Evolutionary conservation across 306 rosid genomes (phyloP).

Genomic region (Arachis hypogaea): DNA sequence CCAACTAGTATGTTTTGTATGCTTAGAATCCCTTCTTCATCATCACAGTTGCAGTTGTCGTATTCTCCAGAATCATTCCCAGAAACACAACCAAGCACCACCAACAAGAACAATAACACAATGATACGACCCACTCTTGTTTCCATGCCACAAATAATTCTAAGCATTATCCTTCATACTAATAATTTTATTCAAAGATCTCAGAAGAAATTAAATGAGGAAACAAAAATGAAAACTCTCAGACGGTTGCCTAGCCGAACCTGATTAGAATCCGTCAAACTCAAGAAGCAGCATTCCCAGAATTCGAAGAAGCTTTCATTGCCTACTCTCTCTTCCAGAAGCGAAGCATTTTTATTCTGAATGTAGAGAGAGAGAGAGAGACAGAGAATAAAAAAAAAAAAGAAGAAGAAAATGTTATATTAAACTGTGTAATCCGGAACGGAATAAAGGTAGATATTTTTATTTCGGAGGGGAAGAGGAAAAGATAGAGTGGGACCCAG

Average conservation of each 20-base stretch:
- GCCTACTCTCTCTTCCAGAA: not conserved
- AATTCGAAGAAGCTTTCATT: not conserved
- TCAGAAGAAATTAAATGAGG: not conserved
- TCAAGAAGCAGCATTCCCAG: not conserved
- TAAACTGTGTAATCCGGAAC: not conserved
- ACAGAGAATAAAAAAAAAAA: not conserved
- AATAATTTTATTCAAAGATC: not conserved
- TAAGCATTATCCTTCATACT: not conserved
- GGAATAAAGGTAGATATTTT: not conserved
- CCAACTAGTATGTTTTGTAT: conserved; percentile 65
- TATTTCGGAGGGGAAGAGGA: too few relatives aligned
- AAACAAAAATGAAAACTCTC: not conserved
- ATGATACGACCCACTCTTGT: not conserved
- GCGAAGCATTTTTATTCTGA: not conserved
- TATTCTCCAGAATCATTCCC: conserved; percentile 47
- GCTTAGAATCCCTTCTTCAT: conserved; percentile 67
- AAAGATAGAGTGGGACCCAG: not conserved
- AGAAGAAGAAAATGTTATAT: too few relatives aligned
- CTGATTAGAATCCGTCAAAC: not conserved
- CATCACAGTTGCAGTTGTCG: conserved; percentile 58
- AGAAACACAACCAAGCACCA: conserved; percentile 37
- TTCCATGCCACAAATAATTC: conserved; percentile 29
- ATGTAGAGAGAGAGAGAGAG: not conserved
- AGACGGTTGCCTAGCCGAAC: not conserved
- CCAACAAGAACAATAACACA: conserved; percentile 31